A percentile compares a stretch with the other conserved stretches of the same genome.
Conservation (phyloP, 345 rosid species). For the Cardamine occulta region DNA sequence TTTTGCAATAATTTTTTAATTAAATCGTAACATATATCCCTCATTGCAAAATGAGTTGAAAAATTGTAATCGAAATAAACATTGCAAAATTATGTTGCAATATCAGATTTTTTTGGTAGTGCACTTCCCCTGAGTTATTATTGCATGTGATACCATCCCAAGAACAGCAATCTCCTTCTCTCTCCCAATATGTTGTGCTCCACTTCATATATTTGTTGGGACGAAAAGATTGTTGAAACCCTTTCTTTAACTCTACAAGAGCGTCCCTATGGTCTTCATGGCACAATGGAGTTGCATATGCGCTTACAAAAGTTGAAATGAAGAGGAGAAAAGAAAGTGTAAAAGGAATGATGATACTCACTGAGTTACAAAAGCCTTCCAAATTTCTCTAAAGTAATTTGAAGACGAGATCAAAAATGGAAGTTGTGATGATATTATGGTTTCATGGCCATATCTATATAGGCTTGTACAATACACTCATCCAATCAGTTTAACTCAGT, state of each 20-base stretch:
- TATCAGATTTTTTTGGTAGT: too few species aligned
- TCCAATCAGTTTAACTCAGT: not conserved
- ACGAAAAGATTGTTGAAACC: not conserved
- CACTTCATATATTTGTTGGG: too few species aligned
- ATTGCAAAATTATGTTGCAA: too few species aligned
- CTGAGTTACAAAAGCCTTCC: not conserved
- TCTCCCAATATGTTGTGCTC: too few species aligned
- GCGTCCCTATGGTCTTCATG: not conserved
- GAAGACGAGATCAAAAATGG: not conserved
- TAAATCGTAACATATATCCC: too few species aligned
- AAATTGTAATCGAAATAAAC: too few species aligned
- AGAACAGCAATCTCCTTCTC: too few species aligned
- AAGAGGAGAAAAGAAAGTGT: not conserved
- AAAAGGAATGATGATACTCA: not conserved
- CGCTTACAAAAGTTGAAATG: not conserved
- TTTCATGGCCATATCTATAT: not conserved
- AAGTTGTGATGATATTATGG: not conserved
- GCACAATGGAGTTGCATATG: not conserved
- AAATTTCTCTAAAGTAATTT: too few species aligned
- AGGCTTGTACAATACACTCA: not conserved
- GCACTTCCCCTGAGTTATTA: too few species aligned
- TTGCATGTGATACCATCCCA: too few species aligned
- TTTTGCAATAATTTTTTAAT: too few species aligned
- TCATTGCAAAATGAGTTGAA: too few species aligned
- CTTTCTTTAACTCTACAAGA: not conserved